These are phyloP conservation scores for Halophytophthora polymorphica DNA, from an alignment of 352 stramenopile genomes.

Conservation along the genomic window DNA sequence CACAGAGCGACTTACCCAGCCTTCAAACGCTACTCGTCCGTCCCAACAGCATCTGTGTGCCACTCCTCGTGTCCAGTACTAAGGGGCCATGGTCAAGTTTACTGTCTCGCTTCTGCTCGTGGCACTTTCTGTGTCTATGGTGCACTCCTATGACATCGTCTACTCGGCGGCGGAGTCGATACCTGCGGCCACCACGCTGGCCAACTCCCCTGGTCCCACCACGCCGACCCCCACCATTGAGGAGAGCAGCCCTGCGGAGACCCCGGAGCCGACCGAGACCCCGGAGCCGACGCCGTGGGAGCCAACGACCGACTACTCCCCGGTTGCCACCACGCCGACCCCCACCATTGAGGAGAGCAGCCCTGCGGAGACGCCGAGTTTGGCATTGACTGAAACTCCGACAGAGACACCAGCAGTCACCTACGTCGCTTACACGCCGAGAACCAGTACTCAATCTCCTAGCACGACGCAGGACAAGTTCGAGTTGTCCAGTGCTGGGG, in stretches of 20 bases:
- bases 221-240: conserved; percentile 1
- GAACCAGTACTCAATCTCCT: too few relatives aligned
- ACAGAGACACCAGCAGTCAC: too few relatives aligned
- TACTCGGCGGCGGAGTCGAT: background rate
- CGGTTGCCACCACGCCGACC: too few relatives aligned
- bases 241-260: conserved; percentile 2
- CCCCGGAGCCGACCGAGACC: background rate
- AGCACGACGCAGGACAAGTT: too few relatives aligned
- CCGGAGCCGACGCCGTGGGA: background rate
- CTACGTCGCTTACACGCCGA: too few relatives aligned
- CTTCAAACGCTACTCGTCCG: too few relatives aligned
- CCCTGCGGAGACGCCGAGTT: too few relatives aligned
- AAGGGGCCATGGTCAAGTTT: conserved; percentile 35
- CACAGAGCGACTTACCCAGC: conserved; percentile 24
- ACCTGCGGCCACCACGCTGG: background rate
- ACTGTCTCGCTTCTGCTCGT: conserved; percentile 24
- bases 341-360: too few relatives aligned
- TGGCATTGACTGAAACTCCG: too few relatives aligned
- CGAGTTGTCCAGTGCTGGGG: too few relatives aligned
- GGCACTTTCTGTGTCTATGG: conserved; percentile 12
- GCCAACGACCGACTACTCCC: background rate
- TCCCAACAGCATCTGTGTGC: conserved; percentile 5
- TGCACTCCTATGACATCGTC: background rate
- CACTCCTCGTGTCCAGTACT: conserved; percentile 1
- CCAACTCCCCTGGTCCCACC: background rate